Evolutionary conservation across 148 eudicot genomes (phyloP), one percentile per base, ranked within the genome.

Genomic region (Chenopodium album): DNA sequence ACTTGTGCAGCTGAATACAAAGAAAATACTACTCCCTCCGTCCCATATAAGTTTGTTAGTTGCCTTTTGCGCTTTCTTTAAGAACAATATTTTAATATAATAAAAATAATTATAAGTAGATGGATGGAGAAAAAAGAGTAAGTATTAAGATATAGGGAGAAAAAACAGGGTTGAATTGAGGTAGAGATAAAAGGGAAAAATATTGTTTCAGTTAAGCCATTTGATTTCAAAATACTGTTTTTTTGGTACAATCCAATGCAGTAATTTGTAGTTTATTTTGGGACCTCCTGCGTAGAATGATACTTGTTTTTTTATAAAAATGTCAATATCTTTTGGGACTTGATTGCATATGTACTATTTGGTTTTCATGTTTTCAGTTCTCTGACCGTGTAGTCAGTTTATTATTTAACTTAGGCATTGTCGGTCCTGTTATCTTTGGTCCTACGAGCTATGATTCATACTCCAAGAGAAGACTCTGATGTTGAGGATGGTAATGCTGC

Each of bases 371-470:
- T 6, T 4, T 74, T 76, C 28, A 14, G 32, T 52, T 23, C 19
- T 65, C n/a, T 71, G 0, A 76, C 82, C 64, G 11, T 47, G 19
- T 50, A 75, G 16, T 50, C 66, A 66, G 37, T n/a, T 76, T 73
- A 56, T 68, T 50, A 22, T 67, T 83, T 44, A 78, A 44, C 84
- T 74, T 89, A 94, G 98, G 94, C 84, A 22, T 65, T 88, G 19
- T 88, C 93, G 54, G 81, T 94, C 73, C 84, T 94, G 67, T 78
- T 94, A 71, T 89, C 98, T 41, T 73, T 91, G 78, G 77, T 90
- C 62, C 84, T 94, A 78, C 84, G 92, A 82, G 87, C 92, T 64
- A 85, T 94, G 89, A 85, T 92, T 67, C 86, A 93, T 79, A 70
- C 86, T 73, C 88, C 34, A 84, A 82, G 86, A 71, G 80, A 56